Evolutionary conservation across 2,329 filamentous ascomycete species (phyloP), one percentile per base, ranked within the genome.

Genomic region (Bipolaris victoriae): DNA sequence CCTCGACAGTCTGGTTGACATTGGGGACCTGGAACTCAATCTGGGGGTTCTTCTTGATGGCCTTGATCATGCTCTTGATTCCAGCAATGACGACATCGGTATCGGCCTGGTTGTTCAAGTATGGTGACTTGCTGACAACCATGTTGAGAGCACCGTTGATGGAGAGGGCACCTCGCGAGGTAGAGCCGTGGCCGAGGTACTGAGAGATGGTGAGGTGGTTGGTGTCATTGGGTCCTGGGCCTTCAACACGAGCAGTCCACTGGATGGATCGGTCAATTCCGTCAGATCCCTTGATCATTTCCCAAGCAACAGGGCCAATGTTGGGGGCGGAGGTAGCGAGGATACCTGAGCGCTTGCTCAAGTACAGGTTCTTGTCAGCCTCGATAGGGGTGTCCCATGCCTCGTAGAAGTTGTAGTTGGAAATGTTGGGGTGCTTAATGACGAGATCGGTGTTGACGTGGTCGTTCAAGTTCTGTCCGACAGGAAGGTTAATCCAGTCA

Each of bases 171-270:
- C 87, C 87, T 37, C 86, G 80, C 13, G 86, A 87, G n/a, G 82
- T 83, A 20, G 83, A 78, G 39, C 88, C 87, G 52, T 86, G 84
- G 33, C 86, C 86, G 26, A 90, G 86, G 75, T 90, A 89, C 61
- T 81, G 78, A 45, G 74, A 77, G 59, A 80, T 77, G 35, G 76
- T 77, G 63, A 81, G 75, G 20, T 73, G 70, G 52, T 67, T 50
- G n/a, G 73, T 76, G 61, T 76, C 74, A 36, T 71, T 73, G 36
- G 73, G 68, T 51, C 79, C 81, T 44, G 81, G 78, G 37, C 82
- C 82, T 61, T 89, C 86, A 24, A 88, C 86, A 62, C 87, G 82
- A 41, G 86, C 82, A 9, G 87, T 89, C 80, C 85, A 90, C 69
- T 90, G 87, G 16, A 89, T 77, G 65, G 88, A 84, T 45, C 87